Evolutionary conservation across 1,139 yeast species (phyloP).

Genomic region (Lodderomyces theae): DNA sequence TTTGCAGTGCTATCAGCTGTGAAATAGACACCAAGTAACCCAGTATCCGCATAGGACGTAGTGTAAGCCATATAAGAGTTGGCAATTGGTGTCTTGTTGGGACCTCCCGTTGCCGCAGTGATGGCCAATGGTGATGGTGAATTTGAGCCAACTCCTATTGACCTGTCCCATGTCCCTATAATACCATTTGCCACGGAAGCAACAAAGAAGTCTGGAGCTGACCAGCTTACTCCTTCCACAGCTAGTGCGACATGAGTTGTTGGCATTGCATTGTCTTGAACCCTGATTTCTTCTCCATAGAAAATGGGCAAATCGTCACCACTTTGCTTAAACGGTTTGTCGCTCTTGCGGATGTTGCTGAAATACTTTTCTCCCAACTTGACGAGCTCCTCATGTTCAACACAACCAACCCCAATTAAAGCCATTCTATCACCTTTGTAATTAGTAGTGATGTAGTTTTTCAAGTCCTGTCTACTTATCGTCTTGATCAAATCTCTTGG

Average conservation of each 20-base stretch:
- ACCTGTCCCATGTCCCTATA: slow-evolving; percentile 96
- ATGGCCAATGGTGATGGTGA: slow-evolving; percentile 78
- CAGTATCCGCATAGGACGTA: slow-evolving; percentile 96
- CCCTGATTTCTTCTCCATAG: slow-evolving; percentile 80
- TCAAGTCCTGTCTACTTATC: slow-evolving; percentile 73
- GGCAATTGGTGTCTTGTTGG: slow-evolving; percentile 58
- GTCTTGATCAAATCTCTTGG: slow-evolving; percentile 86
- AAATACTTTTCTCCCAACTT: slow-evolving; percentile 71
- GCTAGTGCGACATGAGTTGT: slow-evolving; percentile 91
- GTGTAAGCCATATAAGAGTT: slow-evolving; percentile 96
- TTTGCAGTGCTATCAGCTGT: slow-evolving; percentile 75
- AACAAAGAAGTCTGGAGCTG: slow-evolving; percentile 90
- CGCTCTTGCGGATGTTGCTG: slow-evolving; percentile 70
- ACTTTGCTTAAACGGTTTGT: slow-evolving; percentile 64
- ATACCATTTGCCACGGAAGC: slow-evolving; percentile 96
- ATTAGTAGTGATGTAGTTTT: slow-evolving; percentile 75
- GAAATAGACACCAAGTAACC: slow-evolving; percentile 94
- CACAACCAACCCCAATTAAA: slow-evolving; percentile 91
- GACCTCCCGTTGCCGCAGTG: slow-evolving; percentile 66
- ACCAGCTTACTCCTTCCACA: slow-evolving; percentile 98
- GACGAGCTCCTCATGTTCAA: slow-evolving; percentile 82
- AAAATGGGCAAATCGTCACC: slow-evolving; percentile 80
- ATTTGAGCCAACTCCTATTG: slow-evolving; percentile 71
- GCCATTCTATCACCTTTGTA: slow-evolving; percentile 98
- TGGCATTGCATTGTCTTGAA: slow-evolving; percentile 80